Conservation (phyloP, 768 basidiomycete species). For the Trametes sanguinea region DNA sequence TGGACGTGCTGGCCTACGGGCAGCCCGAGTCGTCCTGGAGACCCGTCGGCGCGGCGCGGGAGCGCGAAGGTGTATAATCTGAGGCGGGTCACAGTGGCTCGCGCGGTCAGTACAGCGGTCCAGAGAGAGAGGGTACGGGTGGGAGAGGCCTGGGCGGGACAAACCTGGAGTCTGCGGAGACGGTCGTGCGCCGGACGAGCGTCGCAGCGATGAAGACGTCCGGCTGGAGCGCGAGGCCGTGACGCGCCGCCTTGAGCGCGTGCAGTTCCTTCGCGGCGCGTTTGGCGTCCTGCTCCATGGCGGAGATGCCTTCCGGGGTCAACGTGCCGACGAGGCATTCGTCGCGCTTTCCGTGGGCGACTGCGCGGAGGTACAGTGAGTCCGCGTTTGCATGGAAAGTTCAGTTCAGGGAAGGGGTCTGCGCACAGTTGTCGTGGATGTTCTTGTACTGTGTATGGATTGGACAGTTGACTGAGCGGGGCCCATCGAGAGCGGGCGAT, state of each 20-base stretch:
- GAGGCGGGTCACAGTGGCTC: too few species aligned
- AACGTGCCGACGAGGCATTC: conserved; percentile 27
- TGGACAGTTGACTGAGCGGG: neutral
- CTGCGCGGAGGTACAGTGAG: neutral
- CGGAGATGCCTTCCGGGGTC: conserved; percentile 19
- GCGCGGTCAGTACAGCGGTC: neutral
- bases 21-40: conserved; percentile 20
- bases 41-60: conserved; percentile 19
- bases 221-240: conserved; percentile 24
- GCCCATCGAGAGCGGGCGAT: neutral
- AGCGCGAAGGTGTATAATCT: conserved; percentile 27
- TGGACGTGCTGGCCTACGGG: conserved; percentile 26
- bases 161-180: conserved; percentile 25
- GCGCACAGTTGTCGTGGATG: conserved; percentile 27
- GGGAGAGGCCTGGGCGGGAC: neutral
- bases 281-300: conserved; percentile 25
- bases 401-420: too few species aligned
- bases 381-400: too few species aligned
- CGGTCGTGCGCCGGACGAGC: conserved; percentile 19
- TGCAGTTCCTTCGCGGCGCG: conserved; percentile 22
- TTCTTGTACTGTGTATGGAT: conserved; percentile 22
- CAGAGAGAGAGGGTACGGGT: too few species aligned
- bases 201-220: conserved; percentile 25
- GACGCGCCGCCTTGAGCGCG: conserved; percentile 24
- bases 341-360: conserved; percentile 26